These are phyloP conservation scores for Biscutella laevigata DNA, from an alignment of 441 rosid species.

Conservation along the genomic window DNA sequence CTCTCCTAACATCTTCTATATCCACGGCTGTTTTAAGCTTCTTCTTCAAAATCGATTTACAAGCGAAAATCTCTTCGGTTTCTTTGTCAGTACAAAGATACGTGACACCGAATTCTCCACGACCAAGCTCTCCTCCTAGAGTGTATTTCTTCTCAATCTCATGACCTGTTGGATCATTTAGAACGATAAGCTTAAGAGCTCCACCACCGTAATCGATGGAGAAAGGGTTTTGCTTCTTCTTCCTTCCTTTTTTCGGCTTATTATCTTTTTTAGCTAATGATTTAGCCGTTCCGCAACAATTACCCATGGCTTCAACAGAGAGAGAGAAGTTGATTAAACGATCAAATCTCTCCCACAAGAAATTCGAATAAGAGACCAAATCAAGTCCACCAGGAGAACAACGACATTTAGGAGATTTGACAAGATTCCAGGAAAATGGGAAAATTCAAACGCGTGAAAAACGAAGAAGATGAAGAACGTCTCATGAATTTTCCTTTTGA, in stretches of 20 bases:
- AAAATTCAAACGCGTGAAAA: constrained; percentile 27
- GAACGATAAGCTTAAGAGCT: constrained; percentile 37
- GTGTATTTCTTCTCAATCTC: constrained; percentile 47
- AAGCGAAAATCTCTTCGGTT: constrained; percentile 38
- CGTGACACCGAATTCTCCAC: constrained; percentile 65
- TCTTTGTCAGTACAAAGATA: constrained; percentile 54
- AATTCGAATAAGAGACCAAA: neutral
- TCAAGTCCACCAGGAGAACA: too few species aligned
- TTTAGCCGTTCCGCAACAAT: constrained; percentile 46
- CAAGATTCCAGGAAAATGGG: neutral
- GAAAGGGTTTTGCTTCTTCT: constrained; percentile 69
- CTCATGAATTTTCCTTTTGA: neutral
- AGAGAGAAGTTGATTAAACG: neutral
- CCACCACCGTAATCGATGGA: constrained; percentile 43
- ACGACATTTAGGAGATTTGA: too few species aligned
- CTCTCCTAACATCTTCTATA: constrained; percentile 71
- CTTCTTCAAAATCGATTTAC: constrained; percentile 62
- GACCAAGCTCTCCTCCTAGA: constrained; percentile 58
- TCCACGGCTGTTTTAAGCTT: constrained; percentile 58
- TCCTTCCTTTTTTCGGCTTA: constrained; percentile 35
- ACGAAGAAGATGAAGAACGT: constrained; percentile 14
- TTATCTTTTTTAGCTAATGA: constrained; percentile 26
- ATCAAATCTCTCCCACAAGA: constrained; percentile 7
- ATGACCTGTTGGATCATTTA: constrained; percentile 48
- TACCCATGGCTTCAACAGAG: constrained; percentile 44